A percentile compares a stretch with the other conserved stretches of the same genome.
These are phyloP conservation scores for Pezicula rhizophila DNA, from an alignment of 2,329 filamentous ascomycete genomes.

Conservation along the genomic window DNA sequence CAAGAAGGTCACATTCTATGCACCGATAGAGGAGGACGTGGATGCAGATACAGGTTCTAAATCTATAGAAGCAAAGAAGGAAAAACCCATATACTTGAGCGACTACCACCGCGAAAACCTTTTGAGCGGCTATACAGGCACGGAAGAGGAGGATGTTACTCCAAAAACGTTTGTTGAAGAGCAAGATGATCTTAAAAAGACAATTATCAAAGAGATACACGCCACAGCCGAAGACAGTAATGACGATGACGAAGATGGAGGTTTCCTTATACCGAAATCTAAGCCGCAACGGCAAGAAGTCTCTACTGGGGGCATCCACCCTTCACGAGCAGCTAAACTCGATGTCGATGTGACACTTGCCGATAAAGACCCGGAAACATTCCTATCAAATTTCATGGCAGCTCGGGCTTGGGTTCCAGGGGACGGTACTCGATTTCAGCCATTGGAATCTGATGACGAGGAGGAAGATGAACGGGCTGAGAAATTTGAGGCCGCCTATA, in stretches of 20 bases:
- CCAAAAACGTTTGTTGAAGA: conserved; percentile 75
- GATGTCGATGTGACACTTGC: conserved; percentile 65
- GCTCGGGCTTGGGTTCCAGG: conserved; percentile 80
- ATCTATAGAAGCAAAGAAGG: conserved; percentile 48
- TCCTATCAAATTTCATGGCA: conserved; percentile 93
- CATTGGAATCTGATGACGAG: conserved; percentile 87
- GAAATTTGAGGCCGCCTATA: conserved; percentile 87
- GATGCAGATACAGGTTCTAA: conserved; percentile 19
- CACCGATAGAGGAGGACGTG: conserved; percentile 50
- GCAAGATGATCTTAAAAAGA: conserved; percentile 74
- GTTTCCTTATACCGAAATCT: conserved; percentile 69
- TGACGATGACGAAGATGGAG: conserved; percentile 47
- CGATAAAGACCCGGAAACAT: conserved; percentile 84
- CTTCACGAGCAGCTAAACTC: conserved; percentile 45
- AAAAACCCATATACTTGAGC: conserved; percentile 78
- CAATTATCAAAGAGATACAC: conserved; percentile 76
- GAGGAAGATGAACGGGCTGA: conserved; percentile 68
- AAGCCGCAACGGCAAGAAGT: conserved; percentile 23
- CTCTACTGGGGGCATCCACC: conserved; percentile 45
- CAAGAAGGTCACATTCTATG: conserved; percentile 71
- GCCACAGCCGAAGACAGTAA: conserved; percentile 45
- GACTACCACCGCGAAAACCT: conserved; percentile 92
- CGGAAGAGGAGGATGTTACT: conserved; percentile 51
- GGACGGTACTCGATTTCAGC: conserved; percentile 61
- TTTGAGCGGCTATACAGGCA: conserved; percentile 63